These are phyloP conservation scores for Trifolium subterraneum DNA, from an alignment of 306 rosid species.

Conservation along the genomic window DNA sequence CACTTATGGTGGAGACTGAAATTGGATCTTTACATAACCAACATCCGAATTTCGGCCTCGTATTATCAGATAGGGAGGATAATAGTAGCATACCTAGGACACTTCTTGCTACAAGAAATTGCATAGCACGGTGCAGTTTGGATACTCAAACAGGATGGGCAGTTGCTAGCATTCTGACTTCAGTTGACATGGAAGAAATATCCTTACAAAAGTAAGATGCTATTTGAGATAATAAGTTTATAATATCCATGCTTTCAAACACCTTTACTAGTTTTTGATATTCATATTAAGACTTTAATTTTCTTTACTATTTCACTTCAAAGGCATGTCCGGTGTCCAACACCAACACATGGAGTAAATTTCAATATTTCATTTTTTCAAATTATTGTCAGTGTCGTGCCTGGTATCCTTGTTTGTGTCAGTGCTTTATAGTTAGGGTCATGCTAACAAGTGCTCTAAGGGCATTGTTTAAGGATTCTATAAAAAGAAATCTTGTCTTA, in stretches of 20 bases:
- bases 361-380: neutral
- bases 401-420: neutral
- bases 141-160: conserved; percentile 60
- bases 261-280: conserved; percentile 13
- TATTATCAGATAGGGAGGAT: conserved; percentile 48
- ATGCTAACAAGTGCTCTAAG: too few species aligned
- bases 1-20: conserved; percentile 38
- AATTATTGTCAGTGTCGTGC: neutral
- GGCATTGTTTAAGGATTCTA: too few species aligned
- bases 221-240: conserved; percentile 18
- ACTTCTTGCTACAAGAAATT: conserved; percentile 51
- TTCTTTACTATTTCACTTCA: neutral
- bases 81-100: conserved; percentile 52
- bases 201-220: conserved; percentile 54
- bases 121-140: conserved; percentile 58
- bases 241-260: conserved; percentile 11
- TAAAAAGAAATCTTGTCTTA: too few species aligned
- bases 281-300: conserved; percentile 3
- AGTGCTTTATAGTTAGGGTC: neutral
- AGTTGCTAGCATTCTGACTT: conserved; percentile 60
- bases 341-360: neutral
- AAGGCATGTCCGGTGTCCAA: neutral
- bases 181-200: conserved; percentile 56
- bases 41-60: conserved; percentile 42
- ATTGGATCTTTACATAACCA: conserved; percentile 35